A percentile compares a stretch with the other conserved stretches of the same genome.
phyloP scores from a whole-genome alignment of 2,329 filamentous ascomycete genomes.

The Penicillium sp. region DNA sequence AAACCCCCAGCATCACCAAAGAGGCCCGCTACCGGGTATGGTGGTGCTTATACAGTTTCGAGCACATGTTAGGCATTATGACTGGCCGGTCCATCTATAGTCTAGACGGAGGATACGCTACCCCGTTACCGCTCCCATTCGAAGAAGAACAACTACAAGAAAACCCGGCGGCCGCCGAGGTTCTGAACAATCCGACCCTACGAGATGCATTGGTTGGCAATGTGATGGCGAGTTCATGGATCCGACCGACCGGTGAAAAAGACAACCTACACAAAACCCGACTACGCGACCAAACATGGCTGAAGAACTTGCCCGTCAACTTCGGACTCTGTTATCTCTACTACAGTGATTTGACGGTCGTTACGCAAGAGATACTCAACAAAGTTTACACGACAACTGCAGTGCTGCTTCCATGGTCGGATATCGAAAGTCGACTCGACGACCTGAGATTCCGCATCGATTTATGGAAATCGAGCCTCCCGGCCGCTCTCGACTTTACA shows the following conservation, averaged over 20 bases:
- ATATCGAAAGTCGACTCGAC: slow-evolving; percentile 42
- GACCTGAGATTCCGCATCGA: slow-evolving; percentile 40
- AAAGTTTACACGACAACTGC: slow-evolving; percentile 44
- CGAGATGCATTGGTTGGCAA: slow-evolving; percentile 33
- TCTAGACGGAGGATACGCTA: slow-evolving; percentile 25
- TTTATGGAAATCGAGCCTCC: slow-evolving; percentile 41
- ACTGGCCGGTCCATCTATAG: slow-evolving; percentile 41
- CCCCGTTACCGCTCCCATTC: slow-evolving; percentile 22
- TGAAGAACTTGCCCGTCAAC: slow-evolving; percentile 36
- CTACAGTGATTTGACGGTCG: slow-evolving; percentile 40
- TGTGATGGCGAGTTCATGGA: slow-evolving; percentile 30
- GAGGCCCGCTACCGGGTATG: slow-evolving; percentile 42
- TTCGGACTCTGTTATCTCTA: slow-evolving; percentile 41
- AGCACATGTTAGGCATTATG: slow-evolving; percentile 40
- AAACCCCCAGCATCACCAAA: slow-evolving; percentile 36
- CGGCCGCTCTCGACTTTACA: slow-evolving; percentile 38
- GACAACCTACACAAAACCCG: slow-evolving; percentile 25
- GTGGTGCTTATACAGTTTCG: slow-evolving; percentile 42
- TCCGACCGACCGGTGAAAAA: slow-evolving; percentile 28
- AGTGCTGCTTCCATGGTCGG: slow-evolving; percentile 38
- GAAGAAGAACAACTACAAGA: slow-evolving; percentile 36
- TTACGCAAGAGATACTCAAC: slow-evolving; percentile 44
- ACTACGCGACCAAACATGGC: slow-evolving; percentile 33
- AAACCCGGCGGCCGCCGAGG: slow-evolving; percentile 30
- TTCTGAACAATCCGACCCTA: slow-evolving; percentile 33